A percentile compares a stretch with the other conserved stretches of the same genome.
Evolutionary conservation across 1,284 basidiomycete genomes (phyloP).

Genomic region (Testicularia cyperi): DNA sequence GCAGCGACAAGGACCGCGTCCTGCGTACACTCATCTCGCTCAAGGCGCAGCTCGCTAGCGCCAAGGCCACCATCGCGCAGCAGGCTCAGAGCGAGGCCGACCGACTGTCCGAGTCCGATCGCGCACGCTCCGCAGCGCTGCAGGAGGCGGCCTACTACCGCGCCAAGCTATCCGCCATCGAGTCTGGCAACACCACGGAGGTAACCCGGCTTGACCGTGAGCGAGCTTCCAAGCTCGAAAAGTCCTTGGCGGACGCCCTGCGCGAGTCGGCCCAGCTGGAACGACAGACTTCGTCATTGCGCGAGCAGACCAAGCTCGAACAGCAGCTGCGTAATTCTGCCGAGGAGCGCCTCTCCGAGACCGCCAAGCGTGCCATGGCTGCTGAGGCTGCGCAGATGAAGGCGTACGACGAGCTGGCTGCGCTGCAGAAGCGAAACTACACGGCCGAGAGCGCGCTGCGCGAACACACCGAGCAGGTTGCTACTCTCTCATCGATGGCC

Average conservation of each 20-base stretch:
- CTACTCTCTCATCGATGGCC: conserved; percentile 73
- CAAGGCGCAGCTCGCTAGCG: conserved; percentile 82
- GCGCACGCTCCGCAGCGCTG: conserved; percentile 74
- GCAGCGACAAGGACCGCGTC: conserved; percentile 64
- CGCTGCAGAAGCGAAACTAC: conserved; percentile 71
- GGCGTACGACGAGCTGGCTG: conserved; percentile 70
- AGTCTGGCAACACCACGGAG: conserved; percentile 71
- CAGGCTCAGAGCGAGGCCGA: conserved; percentile 77
- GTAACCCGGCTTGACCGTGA: conserved; percentile 74
- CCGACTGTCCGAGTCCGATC: conserved; percentile 77
- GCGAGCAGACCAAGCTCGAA: conserved; percentile 67
- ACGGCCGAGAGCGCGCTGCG: conserved; percentile 71
- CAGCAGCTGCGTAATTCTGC: conserved; percentile 69
- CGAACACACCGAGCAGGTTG: conserved; percentile 76
- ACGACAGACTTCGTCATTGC: conserved; percentile 66
- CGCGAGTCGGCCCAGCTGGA: conserved; percentile 73
- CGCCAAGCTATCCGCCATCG: conserved; percentile 84
- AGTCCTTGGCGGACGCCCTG: conserved; percentile 73
- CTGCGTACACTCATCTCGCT: conserved; percentile 76
- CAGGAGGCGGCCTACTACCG: conserved; percentile 97
- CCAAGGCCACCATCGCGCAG: conserved; percentile 75
- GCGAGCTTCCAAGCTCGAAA: conserved; percentile 77
- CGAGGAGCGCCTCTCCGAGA: conserved; percentile 77
- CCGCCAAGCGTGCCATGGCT: conserved; percentile 76
- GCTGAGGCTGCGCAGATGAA: conserved; percentile 78